Base-by-base conservation (phyloP, 768 basidiomycete genomes). In the Xerocomellus dryophilus region DNA sequence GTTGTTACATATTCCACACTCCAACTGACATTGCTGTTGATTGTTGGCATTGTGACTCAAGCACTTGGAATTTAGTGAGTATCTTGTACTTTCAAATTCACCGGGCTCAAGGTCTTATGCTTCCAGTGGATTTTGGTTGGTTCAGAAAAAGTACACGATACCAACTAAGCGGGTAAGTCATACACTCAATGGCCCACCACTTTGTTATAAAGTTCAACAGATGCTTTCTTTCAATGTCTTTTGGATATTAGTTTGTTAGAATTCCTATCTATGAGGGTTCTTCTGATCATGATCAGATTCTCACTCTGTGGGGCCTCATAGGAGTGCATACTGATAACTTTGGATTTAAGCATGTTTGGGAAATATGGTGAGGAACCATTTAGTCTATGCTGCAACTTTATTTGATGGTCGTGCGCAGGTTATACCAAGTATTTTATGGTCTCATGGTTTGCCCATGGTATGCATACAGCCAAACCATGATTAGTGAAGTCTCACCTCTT, bases 321-420 rank as follows among this genome's bases (percentile, higher is more conserved):
- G 88, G 88, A n/a, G 78, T 90, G 2, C 84, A 84, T 59, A 87
- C 86, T 12, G 20, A 81, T 61, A 83, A 79, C 42, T 85, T 92
- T 62, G 88, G 88, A 12, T 90, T 90, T 73, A 88, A 92, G 68
- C 85, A 90, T 63, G 80, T 84, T 54, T 90, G 88, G 88, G 89
- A 90, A 66, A 81, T 88, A 29, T 88, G 86, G 84, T 83, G 58
- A 51, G 70, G 14, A 23, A 7, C 10, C 6, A 20, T 36, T 45
- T 5, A 31, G 18, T 35, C 21, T 29, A 25, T 51, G 1, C 5
- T 18, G 29, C 9, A 10, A 17, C 6, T 43, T 43, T n/a, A 27
- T 46, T 47, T 43, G 29, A 50, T 36, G 3, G 8, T 46, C 36
- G 20, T 43, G 2, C 35, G 1, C 51, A 86, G 85, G 86, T 57